These are phyloP conservation scores for Apiospora kogelbergensis DNA, from an alignment of 2,329 filamentous ascomycete species.

Conservation along the genomic window DNA sequence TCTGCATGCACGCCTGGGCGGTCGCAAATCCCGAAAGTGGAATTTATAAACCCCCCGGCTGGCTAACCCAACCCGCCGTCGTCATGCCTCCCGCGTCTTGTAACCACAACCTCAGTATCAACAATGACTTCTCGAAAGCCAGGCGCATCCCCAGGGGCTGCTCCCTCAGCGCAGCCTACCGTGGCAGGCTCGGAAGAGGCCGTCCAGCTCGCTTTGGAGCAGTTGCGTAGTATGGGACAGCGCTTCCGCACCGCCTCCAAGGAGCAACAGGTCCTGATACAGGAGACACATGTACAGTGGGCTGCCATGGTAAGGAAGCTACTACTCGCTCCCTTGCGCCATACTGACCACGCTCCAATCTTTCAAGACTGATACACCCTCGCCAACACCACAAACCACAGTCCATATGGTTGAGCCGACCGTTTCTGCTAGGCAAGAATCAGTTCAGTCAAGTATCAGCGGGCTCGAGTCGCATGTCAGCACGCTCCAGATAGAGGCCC, in stretches of 20 bases:
- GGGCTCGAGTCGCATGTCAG: background rate
- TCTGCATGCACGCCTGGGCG: background rate
- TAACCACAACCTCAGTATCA: background rate
- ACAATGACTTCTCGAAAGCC: background rate
- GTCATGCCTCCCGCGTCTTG: background rate
- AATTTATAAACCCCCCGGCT: background rate
- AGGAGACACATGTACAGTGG: background rate
- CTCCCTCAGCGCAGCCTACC: background rate
- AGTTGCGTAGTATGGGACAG: background rate
- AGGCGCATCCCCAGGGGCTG: too few species aligned
- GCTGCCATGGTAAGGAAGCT: constrained; percentile 6
- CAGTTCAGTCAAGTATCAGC: background rate
- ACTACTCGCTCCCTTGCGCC: background rate
- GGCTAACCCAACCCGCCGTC: background rate
- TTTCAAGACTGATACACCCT: background rate
- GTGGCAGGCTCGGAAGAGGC: background rate
- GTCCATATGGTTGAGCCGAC: background rate
- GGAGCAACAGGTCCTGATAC: background rate
- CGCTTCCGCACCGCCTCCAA: background rate
- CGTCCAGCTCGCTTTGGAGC: background rate
- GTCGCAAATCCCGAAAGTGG: background rate
- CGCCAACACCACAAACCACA: background rate
- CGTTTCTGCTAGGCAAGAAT: background rate
- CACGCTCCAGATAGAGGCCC: background rate
- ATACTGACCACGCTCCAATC: background rate